These are phyloP conservation scores for Rhazya stricta DNA, from an alignment of 257 asterid genomes.

Conservation along the genomic window DNA sequence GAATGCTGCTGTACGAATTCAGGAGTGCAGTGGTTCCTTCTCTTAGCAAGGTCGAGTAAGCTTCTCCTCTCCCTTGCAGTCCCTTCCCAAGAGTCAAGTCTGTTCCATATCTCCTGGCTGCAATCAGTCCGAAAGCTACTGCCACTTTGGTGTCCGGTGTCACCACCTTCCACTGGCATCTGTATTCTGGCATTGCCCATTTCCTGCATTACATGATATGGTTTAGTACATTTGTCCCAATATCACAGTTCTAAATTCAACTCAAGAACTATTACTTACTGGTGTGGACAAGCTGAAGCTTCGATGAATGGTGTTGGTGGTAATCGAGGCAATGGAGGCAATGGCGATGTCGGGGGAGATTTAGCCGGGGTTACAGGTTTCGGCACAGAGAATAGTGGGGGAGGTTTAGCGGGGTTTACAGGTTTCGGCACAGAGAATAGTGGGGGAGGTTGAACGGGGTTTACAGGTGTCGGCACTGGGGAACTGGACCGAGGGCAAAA, in stretches of 20 bases:
- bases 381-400: conserved; percentile 10
- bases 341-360: conserved; percentile 12
- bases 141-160: conserved; percentile 72
- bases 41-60: conserved; percentile 72
- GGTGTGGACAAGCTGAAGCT: conserved; percentile 75
- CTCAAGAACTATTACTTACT: conserved; percentile 41
- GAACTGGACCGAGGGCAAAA: conserved; percentile 48
- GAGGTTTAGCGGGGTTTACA: conserved; percentile 3
- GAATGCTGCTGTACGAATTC: conserved; percentile 68
- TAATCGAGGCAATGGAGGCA: conserved; percentile 36
- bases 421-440: conserved; percentile 14
- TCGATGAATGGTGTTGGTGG: conserved; percentile 47
- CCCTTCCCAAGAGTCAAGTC: conserved; percentile 59
- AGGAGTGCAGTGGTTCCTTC: conserved; percentile 87
- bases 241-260: neutral
- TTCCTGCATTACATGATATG: conserved; percentile 34
- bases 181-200: conserved; percentile 73
- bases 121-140: conserved; percentile 58
- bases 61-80: conserved; percentile 76
- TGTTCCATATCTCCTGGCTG: conserved; percentile 62
- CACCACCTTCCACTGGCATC: conserved; percentile 77
- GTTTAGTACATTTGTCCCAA: neutral
- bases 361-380: conserved; percentile 4
- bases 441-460: conserved; percentile 30
- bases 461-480: conserved; percentile 23